Percentiles rank a stretch among this genome's conserved stretches.
These are phyloP conservation scores for Amaranthus palmeri DNA, from an alignment of 148 eudicot species.

Conservation along the genomic window DNA sequence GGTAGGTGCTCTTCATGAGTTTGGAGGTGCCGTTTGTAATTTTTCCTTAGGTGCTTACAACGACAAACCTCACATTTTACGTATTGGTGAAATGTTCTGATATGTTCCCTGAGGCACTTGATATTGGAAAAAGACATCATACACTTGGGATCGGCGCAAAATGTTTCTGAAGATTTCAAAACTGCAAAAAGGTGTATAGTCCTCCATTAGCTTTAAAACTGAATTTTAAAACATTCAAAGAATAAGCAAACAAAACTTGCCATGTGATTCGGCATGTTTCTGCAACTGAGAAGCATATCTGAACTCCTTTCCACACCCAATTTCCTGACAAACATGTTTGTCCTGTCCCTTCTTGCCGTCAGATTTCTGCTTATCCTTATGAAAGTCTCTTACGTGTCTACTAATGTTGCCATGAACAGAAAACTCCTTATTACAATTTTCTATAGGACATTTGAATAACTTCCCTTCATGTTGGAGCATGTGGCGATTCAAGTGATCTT, in stretches of 20 bases:
- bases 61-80: constrained; percentile 77
- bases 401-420: constrained; percentile 51
- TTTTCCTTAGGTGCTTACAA: constrained; percentile 73
- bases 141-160: constrained; percentile 77
- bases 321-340: constrained; percentile 52
- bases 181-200: constrained; percentile 41
- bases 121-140: constrained; percentile 63
- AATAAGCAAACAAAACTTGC: constrained; percentile 25
- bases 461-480: constrained; percentile 70
- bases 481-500: constrained; percentile 85
- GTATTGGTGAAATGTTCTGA: constrained; percentile 62
- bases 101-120: constrained; percentile 65
- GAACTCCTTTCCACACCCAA: constrained; percentile 87
- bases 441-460: constrained; percentile 62
- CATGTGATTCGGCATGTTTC: constrained; percentile 74
- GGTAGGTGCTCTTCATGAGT: constrained; percentile 46
- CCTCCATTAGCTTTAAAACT: neutral
- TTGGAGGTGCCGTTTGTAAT: constrained; percentile 74
- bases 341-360: constrained; percentile 23
- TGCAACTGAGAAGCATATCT: constrained; percentile 53
- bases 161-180: constrained; percentile 56
- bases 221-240: neutral
- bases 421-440: constrained; percentile 45
- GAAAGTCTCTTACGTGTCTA: constrained; percentile 72
- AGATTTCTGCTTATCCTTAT: constrained; percentile 31